phyloP scores from a whole-genome alignment of 2,329 filamentous ascomycete species.

The Pezicula rhizophila region DNA sequence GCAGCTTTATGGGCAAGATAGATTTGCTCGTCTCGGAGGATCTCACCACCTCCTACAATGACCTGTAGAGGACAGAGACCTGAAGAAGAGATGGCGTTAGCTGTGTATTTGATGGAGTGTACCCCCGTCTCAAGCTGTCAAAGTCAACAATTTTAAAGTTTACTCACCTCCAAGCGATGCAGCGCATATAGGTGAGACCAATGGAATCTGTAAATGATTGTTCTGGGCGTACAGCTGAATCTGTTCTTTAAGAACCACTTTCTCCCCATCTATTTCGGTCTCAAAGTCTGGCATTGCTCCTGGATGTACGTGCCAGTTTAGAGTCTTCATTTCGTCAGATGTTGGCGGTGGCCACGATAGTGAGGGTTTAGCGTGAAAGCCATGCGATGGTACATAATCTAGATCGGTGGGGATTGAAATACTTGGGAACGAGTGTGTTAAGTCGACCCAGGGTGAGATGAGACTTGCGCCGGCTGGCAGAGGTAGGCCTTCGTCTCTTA shows the following conservation, averaged over 20 bases:
- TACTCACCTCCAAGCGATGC: slow-evolving; percentile 59
- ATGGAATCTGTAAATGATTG: slow-evolving; percentile 70
- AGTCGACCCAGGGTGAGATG: slow-evolving; percentile 88
- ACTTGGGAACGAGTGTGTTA: slow-evolving; percentile 90
- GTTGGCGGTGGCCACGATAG: slow-evolving; percentile 84
- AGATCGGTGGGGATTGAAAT: slow-evolving; percentile 61
- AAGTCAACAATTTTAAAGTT: no score
- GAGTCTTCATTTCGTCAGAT: slow-evolving; percentile 55
- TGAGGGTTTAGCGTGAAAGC: slow-evolving; percentile 85
- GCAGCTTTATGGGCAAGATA: slow-evolving; percentile 93
- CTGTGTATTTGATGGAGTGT: no score
- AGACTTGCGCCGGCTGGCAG: slow-evolving; percentile 84
- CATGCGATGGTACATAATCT: slow-evolving; percentile 79
- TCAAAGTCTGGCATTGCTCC: slow-evolving; percentile 40
- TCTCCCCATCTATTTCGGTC: slow-evolving; percentile 63
- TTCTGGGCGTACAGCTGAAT: slow-evolving; percentile 84
- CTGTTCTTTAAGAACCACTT: slow-evolving; percentile 73
- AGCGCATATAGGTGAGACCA: slow-evolving; percentile 82
- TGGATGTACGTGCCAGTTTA: slow-evolving; percentile 34
- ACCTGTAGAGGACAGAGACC: slow-evolving; percentile 81
- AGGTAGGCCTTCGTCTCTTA: slow-evolving; percentile 70
- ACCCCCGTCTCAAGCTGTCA: no score
- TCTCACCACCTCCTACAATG: slow-evolving; percentile 77
- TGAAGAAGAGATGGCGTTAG: background rate
- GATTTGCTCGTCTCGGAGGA: slow-evolving; percentile 89